Base-by-base conservation (phyloP, 2,329 filamentous ascomycete species). In the Davidsoniella neocaledoniae region DNA sequence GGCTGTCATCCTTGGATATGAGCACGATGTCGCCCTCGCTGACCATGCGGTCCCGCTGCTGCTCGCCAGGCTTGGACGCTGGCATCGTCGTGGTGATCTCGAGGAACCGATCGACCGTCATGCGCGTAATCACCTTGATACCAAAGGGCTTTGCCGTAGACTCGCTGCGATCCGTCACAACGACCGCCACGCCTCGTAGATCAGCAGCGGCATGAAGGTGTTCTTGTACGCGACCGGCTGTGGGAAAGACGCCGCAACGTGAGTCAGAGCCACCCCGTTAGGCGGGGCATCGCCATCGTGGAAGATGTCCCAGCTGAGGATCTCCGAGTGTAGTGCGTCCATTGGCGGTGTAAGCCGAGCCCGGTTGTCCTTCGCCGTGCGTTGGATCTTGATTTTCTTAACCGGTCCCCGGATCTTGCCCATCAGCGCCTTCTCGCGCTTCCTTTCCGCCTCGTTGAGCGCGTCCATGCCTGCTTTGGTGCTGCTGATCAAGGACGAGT, bases 291-390 rank as follows among this genome's bases (percentile, higher is more conserved):
- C 86, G 25, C 87, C 86, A 43, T 79, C 70, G 59, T 94, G 84
- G 63, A 95, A 98, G 56, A 93, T 94, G 56, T 98, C 85, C 91
- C 91, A 98, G 50, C 83, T 76, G 2, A 98, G 75, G 46, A 98
- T 86, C 16, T 81, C 81, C 58, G 83, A 81, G 61, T 96, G 91
- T 26, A 98, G 67, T 14, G 77, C 72, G 37, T 86, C 82, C 66
- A 98, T 82, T 56, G 93, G 86, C 6, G 93, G 91, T 29, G 88
- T 83, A 53, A 98, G 72, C 54, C 91, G 82, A 55, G 91, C 90
- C 57, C 90, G 82, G 78, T 95, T 90, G 64, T 98, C 91, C 64
- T 94, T 94, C 43, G 82, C 78, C 14, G 87, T 90, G 46, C 90
- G 78, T 54, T 81, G 72, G 47, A 86, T 76, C 61, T 86, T 84